Evolutionary conservation across 805 yeast species (phyloP), one percentile per base, ranked within the genome.

Genomic region (Peterozyma toletana): DNA sequence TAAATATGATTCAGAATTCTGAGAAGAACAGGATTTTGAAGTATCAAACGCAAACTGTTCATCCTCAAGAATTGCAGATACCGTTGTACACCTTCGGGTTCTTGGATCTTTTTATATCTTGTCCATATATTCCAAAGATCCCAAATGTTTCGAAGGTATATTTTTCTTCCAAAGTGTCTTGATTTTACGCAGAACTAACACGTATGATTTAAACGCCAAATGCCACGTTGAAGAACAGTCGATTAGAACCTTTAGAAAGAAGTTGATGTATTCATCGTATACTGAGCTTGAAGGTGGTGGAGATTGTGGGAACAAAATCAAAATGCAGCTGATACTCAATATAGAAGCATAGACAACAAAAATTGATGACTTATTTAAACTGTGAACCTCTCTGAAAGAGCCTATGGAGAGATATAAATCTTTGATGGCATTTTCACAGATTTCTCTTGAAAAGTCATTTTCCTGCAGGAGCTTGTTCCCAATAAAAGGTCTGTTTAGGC

Each of bases 401-500:
- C 55, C 53, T 30, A 71, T 61, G 0, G 71, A 67, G 13, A 54
- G 57, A 45, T 64, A 62, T 35, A 74, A 53, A 42, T 72, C 77
- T 15, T 62, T 66, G 16, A 74, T 70, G 0, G 67, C 71, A 16
- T 59, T 60, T 3, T 57, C 42, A 43, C 76, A 68, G 6, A 70
- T 60, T 7, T 53, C 35, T 29, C 39, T 42, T 3, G 42, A 30
- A 21, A 7, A 21, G n/a, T n/a, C n/a, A 21, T 21, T 21, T 21
- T 4, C 4, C 7, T 21, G 7, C 4, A 21, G 4, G 27, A 5
- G 27, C 17, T 43, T 14, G 13, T 18, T 31, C 10, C 11, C 27
- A 13, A 78, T 69, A 51, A 79, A 78, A 2, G 83, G 84, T 36
- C 80, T 64, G 53, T 79, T 79, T 42, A 79, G 67, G 44, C 84